Evolutionary conservation across 2,329 filamentous ascomycete genomes (phyloP).

Genomic region (Aspergillus brunneoviolaceus): DNA sequence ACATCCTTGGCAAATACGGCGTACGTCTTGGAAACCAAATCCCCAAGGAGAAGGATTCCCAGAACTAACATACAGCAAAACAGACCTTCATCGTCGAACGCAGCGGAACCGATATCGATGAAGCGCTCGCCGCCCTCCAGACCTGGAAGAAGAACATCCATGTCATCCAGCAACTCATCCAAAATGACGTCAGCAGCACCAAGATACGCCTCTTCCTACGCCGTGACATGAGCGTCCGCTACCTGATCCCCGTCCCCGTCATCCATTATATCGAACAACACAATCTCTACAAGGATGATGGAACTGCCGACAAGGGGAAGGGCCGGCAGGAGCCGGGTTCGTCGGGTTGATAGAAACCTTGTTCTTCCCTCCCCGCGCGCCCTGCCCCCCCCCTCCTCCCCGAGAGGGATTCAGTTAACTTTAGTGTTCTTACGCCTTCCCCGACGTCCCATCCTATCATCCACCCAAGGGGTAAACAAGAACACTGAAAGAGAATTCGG

Average conservation of each 20-base stretch:
- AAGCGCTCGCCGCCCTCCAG: constrained; percentile 77
- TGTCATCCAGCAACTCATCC: constrained; percentile 83
- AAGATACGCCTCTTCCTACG: constrained; percentile 80
- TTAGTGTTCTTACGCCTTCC: neutral
- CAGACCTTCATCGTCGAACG: constrained; percentile 81
- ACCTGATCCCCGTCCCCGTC: constrained; percentile 70
- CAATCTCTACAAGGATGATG: constrained; percentile 61
- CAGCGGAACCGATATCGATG: constrained; percentile 82
- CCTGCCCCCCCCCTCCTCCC: neutral
- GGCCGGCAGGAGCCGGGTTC: constrained; percentile 25
- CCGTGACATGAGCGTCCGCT: constrained; percentile 78
- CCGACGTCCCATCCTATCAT: too few species aligned
- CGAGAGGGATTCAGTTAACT: neutral
- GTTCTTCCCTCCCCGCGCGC: too few species aligned
- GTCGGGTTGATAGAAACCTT: constrained; percentile 24
- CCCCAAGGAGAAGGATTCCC: neutral
- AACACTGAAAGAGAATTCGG: too few species aligned
- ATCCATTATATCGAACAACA: constrained; percentile 72
- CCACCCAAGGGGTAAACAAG: too few species aligned
- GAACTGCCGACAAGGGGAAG: constrained; percentile 37
- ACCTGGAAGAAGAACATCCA: constrained; percentile 83
- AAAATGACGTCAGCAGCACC: constrained; percentile 78
- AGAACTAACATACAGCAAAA: constrained; percentile 6
- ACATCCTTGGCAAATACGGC: constrained; percentile 81
- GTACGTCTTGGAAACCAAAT: constrained; percentile 27